Base-by-base conservation (phyloP, 176 grass and related monocot genomes). In the Aegilops sharonensis region DNA sequence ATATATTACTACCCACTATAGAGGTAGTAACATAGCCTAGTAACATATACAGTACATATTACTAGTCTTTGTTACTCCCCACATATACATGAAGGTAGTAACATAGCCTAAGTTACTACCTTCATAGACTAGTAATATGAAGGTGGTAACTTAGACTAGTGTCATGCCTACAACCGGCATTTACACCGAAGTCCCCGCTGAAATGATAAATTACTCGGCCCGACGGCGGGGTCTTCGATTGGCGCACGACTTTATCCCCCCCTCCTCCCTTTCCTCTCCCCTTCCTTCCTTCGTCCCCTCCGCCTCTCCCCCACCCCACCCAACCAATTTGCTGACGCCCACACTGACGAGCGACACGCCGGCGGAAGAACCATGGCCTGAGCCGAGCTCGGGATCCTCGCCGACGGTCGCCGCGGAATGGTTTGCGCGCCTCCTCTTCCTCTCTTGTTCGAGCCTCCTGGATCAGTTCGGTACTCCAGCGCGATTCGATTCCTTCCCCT, bases 361-460 rank as follows among this genome's bases (percentile, higher is more conserved):
- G 45, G 47, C 74, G 74, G 74, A 32, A 12, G 34, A 68, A 62
- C 17, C 83, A 70, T 77, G 83, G 83, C 54, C 52, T 78, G 84
- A 83, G 11, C 14, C 52, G 29, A 34, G 52, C 36, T 78, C n/a
- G 0, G 25, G 47, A 77, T 17, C 60, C 60, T 24, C 60, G 2
- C 39, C 39, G 39, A 40, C 8, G 8, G 39, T 8, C 39, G 39
- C 9, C 54, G 65, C 74, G 14, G 35, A 20, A 74, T 20, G 56
- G 72, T 72, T 64, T 47, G 32, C 43, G 72, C 24, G 0, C 12
- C 77, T 59, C 2, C 34, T 31, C 20, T 14, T 21, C 54, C 54
- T 56, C 52, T 56, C 17, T 59, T 3, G 54, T 57, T 21, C 2
- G 54, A 57, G 54, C 54, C 54, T 21, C 20, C 54, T 59, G 54